Base-by-base conservation (phyloP, 1,284 basidiomycete genomes). In the Pseudozyma tsukubaensis region DNA sequence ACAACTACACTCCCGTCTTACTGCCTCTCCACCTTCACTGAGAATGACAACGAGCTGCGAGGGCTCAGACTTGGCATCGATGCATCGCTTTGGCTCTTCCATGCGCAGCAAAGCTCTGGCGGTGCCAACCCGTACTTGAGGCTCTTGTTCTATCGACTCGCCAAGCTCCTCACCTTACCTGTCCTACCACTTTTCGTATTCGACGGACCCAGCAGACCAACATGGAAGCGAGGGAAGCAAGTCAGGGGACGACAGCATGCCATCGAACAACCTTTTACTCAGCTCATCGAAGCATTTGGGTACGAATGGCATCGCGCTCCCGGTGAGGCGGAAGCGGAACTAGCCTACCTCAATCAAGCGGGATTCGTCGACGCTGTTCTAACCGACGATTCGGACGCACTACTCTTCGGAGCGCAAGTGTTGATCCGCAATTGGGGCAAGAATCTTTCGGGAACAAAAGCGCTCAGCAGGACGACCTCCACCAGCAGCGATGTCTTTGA, bases 261-360 rank as follows among this genome's bases (percentile, higher is more conserved):
- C 3, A 59, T 77, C 24, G 72, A 80, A 49, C 43, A 59, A 10
- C 70, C 70, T 0, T 78, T 80, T 34, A 58, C 64, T 4, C 50
- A 93, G 40, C 90, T 97, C 55, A 90, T 97, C 5, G 90, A 92
- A 55, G 91, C 92, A 0, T 95, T 95, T 85, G 94, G 94, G 0
- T 93, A 93, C 72, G 92, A 62, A 7, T 43, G 65, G 45, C 29
- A 50, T 21, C 67, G 92, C 89, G 96, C 96, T 6, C 93, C 93
- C 0, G 96, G 94, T 12, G 96, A 98, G 85, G 96, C 96, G 0
- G 96, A 99, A 85, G 96, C 96, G 0, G 96, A 99, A 81, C 87
- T 99, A 0, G 96, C 96, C 0, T 91, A 91, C 67, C 87, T 98
- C 71, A 94, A 93, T 77, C 86, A 87, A 4, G 89, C 91, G 36